These are phyloP conservation scores for Diutina catenulata DNA, from an alignment of 1,139 yeast genomes.

Conservation along the genomic window DNA sequence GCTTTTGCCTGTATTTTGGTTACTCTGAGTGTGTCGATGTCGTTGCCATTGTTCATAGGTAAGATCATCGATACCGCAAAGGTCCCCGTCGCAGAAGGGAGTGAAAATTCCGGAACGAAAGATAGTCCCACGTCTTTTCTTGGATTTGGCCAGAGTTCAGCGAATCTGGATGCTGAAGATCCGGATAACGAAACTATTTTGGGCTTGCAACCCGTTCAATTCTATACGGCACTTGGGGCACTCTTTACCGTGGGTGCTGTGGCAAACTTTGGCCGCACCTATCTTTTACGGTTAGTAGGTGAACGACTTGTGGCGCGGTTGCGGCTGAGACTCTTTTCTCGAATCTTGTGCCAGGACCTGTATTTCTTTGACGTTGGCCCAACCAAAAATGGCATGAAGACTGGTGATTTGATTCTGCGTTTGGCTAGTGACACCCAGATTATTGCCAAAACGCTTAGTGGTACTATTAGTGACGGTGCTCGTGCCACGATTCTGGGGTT, in stretches of 20 bases:
- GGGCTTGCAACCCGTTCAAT: slow-evolving; percentile 23
- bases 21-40: slow-evolving; percentile 39
- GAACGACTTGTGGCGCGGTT: slow-evolving; percentile 79
- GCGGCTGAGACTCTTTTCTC: slow-evolving; percentile 64
- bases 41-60: slow-evolving; percentile 76
- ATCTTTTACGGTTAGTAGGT: slow-evolving; percentile 64
- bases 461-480: slow-evolving; percentile 84
- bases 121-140: no score
- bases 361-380: slow-evolving; percentile 83
- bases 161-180: slow-evolving; percentile 11
- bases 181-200: slow-evolving; percentile 30
- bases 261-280: slow-evolving; percentile 73
- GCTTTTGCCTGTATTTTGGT: slow-evolving; percentile 59
- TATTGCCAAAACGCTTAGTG: slow-evolving; percentile 78
- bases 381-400: slow-evolving; percentile 40
- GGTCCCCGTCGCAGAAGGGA: slow-evolving; percentile 11
- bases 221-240: slow-evolving; percentile 25
- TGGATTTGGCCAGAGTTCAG: no score
- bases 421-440: slow-evolving; percentile 84
- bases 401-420: slow-evolving; percentile 86
- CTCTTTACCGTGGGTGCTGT: slow-evolving; percentile 58
- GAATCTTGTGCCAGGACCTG: slow-evolving; percentile 75
- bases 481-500: slow-evolving; percentile 69
- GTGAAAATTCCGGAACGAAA: slow-evolving; percentile 2
- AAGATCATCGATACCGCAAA: slow-evolving; percentile 37